phyloP scores from a whole-genome alignment of 495 filamentous ascomycete species.

The Arthonia radiata region DNA sequence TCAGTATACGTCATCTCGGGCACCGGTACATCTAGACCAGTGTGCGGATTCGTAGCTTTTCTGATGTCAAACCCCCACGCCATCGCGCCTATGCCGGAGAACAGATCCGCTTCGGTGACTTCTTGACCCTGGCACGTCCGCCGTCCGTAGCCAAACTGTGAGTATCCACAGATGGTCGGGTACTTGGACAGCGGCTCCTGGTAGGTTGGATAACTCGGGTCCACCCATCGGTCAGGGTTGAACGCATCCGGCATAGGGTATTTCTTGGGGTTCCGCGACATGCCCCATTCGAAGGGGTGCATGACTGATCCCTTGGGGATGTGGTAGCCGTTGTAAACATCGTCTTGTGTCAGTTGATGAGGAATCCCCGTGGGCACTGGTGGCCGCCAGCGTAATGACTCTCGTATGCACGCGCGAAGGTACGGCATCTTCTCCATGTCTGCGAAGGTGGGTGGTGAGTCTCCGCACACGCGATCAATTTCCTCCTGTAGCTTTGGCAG shows the following conservation, averaged over 20 bases:
- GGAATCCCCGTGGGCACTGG: conserved; percentile 28
- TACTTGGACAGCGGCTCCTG: conserved; percentile 25
- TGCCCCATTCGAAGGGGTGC: conserved; percentile 27
- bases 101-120: conserved; percentile 29
- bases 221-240: conserved; percentile 27
- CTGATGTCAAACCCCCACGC: conserved; percentile 30
- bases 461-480: too few relatives aligned
- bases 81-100: conserved; percentile 30
- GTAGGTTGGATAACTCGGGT: conserved; percentile 25
- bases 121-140: conserved; percentile 32
- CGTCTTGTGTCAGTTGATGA: conserved; percentile 27
- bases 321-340: conserved; percentile 28
- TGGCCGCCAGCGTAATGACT: conserved; percentile 35
- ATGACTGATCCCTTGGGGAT: conserved; percentile 35
- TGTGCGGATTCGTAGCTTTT: conserved; percentile 13
- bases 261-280: conserved; percentile 25
- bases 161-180: conserved; percentile 28
- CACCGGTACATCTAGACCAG: conserved; percentile 19
- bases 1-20: conserved; percentile 26
- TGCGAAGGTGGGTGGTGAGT: conserved; percentile 23
- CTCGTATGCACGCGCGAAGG: conserved; percentile 33
- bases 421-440: conserved; percentile 28
- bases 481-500: too few relatives aligned
- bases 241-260: conserved; percentile 40
- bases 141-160: conserved; percentile 34